Evolutionary conservation across 176 grass and related monocot species (phyloP).

Genomic region (Leersia perrieri): DNA sequence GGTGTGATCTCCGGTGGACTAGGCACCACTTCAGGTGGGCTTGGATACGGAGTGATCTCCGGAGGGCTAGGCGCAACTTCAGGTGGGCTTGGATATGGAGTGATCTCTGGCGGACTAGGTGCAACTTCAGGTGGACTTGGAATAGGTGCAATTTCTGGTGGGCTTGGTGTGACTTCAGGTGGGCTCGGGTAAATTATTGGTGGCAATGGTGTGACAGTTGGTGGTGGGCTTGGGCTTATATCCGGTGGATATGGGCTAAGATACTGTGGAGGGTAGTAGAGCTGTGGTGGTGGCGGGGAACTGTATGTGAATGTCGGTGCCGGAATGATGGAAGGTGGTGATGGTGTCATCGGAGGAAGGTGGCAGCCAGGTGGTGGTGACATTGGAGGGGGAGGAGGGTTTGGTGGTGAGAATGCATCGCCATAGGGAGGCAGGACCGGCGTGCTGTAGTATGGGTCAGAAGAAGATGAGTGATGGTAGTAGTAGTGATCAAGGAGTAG

Average conservation of each 20-base stretch:
- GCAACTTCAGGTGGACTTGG: constrained; percentile 23
- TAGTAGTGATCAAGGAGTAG: constrained; percentile 29
- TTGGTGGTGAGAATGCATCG: constrained; percentile 28
- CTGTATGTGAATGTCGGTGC: constrained; percentile 24
- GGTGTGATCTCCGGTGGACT: constrained; percentile 31
- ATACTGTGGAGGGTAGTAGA: constrained; percentile 31
- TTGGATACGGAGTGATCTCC: constrained; percentile 26
- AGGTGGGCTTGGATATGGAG: constrained; percentile 42
- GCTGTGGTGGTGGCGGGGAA: constrained; percentile 29
- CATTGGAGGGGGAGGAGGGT: background rate
- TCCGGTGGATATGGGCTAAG: constrained; percentile 5
- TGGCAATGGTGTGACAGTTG: background rate
- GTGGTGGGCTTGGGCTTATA: background rate
- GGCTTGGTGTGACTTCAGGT: background rate
- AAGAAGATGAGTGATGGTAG: constrained; percentile 9
- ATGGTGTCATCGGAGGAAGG: constrained; percentile 32
- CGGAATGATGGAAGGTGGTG: constrained; percentile 15
- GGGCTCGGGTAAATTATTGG: constrained; percentile 2
- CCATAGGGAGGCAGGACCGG: constrained; percentile 51
- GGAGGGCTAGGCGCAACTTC: constrained; percentile 11
- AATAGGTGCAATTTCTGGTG: background rate
- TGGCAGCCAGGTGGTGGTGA: constrained; percentile 52
- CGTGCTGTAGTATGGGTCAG: constrained; percentile 45
- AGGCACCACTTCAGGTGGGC: constrained; percentile 17
- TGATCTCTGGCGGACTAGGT: constrained; percentile 24